These are phyloP conservation scores for Spergularia bocconei DNA, from an alignment of 148 eudicot genomes.

Conservation along the genomic window DNA sequence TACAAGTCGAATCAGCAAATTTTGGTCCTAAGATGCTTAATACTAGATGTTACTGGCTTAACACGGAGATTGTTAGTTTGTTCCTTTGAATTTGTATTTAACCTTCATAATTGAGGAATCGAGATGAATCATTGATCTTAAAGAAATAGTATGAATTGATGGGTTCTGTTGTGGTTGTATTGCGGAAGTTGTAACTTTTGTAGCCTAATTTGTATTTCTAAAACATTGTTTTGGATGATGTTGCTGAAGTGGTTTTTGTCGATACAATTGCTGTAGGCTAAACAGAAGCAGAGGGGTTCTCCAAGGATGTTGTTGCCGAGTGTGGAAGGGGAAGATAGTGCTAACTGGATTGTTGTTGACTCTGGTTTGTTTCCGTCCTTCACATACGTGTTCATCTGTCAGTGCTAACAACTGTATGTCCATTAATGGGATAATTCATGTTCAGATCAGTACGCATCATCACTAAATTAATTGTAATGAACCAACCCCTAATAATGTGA, in stretches of 20 bases:
- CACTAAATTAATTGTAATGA: too few species aligned
- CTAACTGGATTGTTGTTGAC: constrained; percentile 91
- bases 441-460: too few species aligned
- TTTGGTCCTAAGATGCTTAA: not conserved
- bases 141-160: not conserved
- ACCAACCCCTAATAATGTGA: too few species aligned
- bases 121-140: not conserved
- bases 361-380: constrained; percentile 56
- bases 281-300: constrained; percentile 77
- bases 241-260: not conserved
- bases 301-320: constrained; percentile 80
- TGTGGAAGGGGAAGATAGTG: constrained; percentile 81
- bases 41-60: not conserved
- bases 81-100: not conserved
- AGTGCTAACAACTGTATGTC: not conserved
- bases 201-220: not conserved
- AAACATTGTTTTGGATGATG: not conserved
- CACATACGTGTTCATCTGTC: not conserved
- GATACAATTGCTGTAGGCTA: constrained; percentile 46
- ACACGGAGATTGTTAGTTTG: not conserved
- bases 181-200: not conserved
- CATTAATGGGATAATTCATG: too few species aligned
- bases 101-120: not conserved
- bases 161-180: not conserved
- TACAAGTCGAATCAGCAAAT: not conserved